A percentile compares a stretch with the other conserved stretches of the same genome.
These are phyloP conservation scores for Symbiodinium natans DNA, from an alignment of 73 alveolate genomes.

Conservation along the genomic window DNA sequence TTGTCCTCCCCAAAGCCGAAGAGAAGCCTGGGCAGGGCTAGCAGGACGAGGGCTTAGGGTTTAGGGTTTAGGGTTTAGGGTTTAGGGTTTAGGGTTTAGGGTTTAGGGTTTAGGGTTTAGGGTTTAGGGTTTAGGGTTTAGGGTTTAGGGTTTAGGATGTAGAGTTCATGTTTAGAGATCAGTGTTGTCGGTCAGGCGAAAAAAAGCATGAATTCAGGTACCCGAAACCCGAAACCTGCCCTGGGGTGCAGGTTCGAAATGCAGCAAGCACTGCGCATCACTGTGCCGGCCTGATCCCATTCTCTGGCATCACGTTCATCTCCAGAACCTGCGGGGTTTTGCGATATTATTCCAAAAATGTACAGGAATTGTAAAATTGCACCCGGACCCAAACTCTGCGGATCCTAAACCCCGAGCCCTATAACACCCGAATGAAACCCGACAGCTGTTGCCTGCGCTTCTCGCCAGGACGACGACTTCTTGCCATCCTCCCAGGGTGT, in stretches of 20 bases:
- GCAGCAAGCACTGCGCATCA: no score
- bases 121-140: neutral
- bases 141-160: no score
- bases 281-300: slow-evolving; percentile 73
- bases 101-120: neutral
- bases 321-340: slow-evolving; percentile 33
- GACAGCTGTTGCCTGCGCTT: slow-evolving; percentile 21
- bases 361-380: no score
- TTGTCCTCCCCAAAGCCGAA: slow-evolving; percentile 84
- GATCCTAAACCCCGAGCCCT: no score
- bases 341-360: no score
- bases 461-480: slow-evolving; percentile 72
- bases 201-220: no score
- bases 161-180: no score
- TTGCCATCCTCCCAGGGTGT: slow-evolving; percentile 13
- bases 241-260: no score
- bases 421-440: no score
- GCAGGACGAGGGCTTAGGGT: neutral
- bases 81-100: neutral
- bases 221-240: no score
- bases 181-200: no score
- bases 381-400: no score
- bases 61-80: neutral
- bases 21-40: slow-evolving; percentile 6
- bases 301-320: slow-evolving; percentile 89